Percentiles rank a stretch among this genome's conserved stretches.
phyloP scores from a whole-genome alignment of 2,329 filamentous ascomycete species.

The Phyllosticta ampelicida region DNA sequence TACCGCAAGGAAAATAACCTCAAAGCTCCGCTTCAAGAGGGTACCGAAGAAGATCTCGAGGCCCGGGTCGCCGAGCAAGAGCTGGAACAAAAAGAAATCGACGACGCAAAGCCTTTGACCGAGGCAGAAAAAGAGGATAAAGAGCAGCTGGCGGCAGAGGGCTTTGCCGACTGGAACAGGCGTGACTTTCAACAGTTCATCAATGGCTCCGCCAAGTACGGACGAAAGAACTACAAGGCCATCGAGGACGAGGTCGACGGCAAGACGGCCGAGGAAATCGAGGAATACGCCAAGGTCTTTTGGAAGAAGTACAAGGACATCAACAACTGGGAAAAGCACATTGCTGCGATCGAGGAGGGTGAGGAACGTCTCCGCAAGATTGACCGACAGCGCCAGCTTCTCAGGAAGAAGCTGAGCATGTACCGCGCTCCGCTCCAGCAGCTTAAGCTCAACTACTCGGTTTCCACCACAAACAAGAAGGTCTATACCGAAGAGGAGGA shows the following conservation, averaged over 20 bases:
- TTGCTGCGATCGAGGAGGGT: slow-evolving; percentile 82
- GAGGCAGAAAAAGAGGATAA: slow-evolving; percentile 88
- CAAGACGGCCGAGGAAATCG: slow-evolving; percentile 77
- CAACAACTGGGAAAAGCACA: slow-evolving; percentile 75
- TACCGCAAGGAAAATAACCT: slow-evolving; percentile 96
- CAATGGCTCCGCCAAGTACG: slow-evolving; percentile 88
- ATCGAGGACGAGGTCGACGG: slow-evolving; percentile 87
- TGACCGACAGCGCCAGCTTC: slow-evolving; percentile 83
- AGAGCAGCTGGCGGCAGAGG: slow-evolving; percentile 65
- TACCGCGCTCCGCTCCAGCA: slow-evolving; percentile 97
- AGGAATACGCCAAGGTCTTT: slow-evolving; percentile 86
- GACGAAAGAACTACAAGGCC: slow-evolving; percentile 70
- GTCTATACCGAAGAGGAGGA: slow-evolving; percentile 99
- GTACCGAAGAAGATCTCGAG: slow-evolving; percentile 74
- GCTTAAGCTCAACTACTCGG: slow-evolving; percentile 97
- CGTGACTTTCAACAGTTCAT: slow-evolving; percentile 98
- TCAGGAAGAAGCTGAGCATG: slow-evolving; percentile 89
- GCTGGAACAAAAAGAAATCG: slow-evolving; percentile 82
- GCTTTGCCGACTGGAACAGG: slow-evolving; percentile 91
- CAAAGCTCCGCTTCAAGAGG: slow-evolving; percentile 82
- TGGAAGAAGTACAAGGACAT: slow-evolving; percentile 94
- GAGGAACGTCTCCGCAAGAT: slow-evolving; percentile 84
- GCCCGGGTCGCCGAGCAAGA: slow-evolving; percentile 81
- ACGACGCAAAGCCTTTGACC: slow-evolving; percentile 76
- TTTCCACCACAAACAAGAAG: slow-evolving; percentile 99